These are phyloP conservation scores for Mycena alexandri DNA, from an alignment of 768 basidiomycete genomes.

Conservation along the genomic window DNA sequence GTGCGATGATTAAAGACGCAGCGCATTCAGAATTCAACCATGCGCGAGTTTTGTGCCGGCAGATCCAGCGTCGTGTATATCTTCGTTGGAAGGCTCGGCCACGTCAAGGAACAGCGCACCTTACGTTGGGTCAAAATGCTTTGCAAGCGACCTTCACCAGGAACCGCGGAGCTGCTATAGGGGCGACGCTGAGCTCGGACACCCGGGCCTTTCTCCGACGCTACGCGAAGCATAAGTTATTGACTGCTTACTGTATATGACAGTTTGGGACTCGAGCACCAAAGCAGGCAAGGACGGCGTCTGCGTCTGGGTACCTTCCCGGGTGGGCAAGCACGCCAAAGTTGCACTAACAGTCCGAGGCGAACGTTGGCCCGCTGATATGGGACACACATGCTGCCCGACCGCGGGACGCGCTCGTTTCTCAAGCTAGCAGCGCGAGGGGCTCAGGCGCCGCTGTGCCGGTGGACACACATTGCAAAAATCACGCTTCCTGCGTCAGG, in stretches of 20 bases:
- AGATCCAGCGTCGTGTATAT: constrained; percentile 1
- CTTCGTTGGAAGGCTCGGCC: background rate
- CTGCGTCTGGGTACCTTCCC: background rate
- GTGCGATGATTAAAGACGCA: constrained; percentile 10
- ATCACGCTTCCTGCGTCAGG: too few relatives aligned
- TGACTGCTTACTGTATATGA: constrained; percentile 3
- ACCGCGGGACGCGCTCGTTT: background rate
- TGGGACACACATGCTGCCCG: constrained; percentile 13
- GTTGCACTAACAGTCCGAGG: constrained; percentile 12
- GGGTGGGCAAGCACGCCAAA: background rate
- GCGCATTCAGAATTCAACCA: background rate
- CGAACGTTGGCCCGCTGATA: constrained; percentile 17
- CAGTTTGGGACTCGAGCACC: constrained; percentile 19
- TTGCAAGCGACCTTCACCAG: constrained; percentile 16
- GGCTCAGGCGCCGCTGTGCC: too few relatives aligned
- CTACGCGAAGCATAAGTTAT: constrained; percentile 7
- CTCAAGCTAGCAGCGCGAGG: too few relatives aligned
- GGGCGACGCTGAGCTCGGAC: constrained; percentile 5
- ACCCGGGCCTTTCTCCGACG: constrained; percentile 14
- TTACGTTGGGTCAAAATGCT: constrained; percentile 13
- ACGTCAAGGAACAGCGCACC: constrained; percentile 14
- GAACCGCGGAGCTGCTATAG: background rate
- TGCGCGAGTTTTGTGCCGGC: constrained; percentile 23
- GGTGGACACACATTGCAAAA: too few relatives aligned
- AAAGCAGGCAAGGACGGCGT: background rate